These are phyloP conservation scores for Metschnikowia picachoensis DNA, from an alignment of 805 yeast genomes.

Conservation along the genomic window DNA sequence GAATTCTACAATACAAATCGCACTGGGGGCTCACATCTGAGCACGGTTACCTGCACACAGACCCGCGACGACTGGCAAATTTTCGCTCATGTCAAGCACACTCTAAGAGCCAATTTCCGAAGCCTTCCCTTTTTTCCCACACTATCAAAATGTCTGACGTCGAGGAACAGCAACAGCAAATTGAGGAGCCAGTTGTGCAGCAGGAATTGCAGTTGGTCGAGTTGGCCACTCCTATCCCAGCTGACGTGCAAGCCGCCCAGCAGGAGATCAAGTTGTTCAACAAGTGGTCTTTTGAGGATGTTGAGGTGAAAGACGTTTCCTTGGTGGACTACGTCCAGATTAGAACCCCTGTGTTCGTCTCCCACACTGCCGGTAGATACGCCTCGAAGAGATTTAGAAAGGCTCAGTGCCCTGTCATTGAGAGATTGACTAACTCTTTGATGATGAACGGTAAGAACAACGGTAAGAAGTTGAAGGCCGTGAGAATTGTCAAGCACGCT, in stretches of 20 bases:
- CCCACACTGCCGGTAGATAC: conserved; percentile 99
- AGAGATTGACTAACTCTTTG: conserved; percentile 98
- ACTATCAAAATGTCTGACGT: conserved; percentile 74
- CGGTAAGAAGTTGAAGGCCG: conserved; percentile 99
- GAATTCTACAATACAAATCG: conserved; percentile 15
- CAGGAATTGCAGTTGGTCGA: conserved; percentile 80
- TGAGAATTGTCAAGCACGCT: conserved; percentile 99
- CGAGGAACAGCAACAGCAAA: conserved; percentile 49
- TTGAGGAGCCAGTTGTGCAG: conserved; percentile 71
- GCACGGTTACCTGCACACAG: conserved; percentile 17
- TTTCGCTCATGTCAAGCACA: conserved; percentile 1
- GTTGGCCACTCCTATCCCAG: conserved; percentile 95
- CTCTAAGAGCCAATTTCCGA: not conserved
- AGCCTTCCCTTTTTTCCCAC: conserved; percentile 10
- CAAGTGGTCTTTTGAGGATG: conserved; percentile 99
- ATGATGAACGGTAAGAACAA: conserved; percentile 99
- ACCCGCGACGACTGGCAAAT: conserved; percentile 6
- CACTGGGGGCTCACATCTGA: conserved; percentile 12
- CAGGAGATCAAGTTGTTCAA: conserved; percentile 96
- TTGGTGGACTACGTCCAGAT: conserved; percentile 97
- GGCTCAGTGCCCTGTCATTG: conserved; percentile 99
- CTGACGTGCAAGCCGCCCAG: conserved; percentile 93
- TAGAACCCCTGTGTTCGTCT: conserved; percentile 94
- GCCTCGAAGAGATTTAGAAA: conserved; percentile 99
- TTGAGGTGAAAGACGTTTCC: conserved; percentile 96